Conservation (phyloP, 306 rosid species). For the Bauhinia variegata region DNA sequence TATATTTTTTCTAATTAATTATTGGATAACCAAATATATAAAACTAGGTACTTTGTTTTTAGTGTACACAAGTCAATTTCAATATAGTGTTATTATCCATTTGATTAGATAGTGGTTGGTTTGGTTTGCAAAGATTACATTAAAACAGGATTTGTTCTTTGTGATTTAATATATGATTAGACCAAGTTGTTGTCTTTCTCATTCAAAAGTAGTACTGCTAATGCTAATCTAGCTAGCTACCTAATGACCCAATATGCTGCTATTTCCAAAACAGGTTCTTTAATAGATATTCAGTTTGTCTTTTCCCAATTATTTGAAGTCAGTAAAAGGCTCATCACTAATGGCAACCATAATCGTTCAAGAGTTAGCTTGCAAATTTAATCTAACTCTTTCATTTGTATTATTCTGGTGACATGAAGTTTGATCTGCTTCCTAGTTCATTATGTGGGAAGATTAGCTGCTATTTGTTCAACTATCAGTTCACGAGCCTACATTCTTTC, state of each 20-base stretch:
- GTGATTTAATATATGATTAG: conserved; percentile 41
- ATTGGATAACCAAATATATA: background rate
- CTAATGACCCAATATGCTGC: conserved; percentile 44
- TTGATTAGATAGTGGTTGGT: conserved; percentile 42
- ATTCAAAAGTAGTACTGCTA: conserved; percentile 38
- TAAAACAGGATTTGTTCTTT: conserved; percentile 27
- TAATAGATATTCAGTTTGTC: conserved; percentile 17
- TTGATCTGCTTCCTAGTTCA: conserved; percentile 19
- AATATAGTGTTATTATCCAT: conserved; percentile 37
- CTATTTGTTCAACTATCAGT: too few relatives aligned
- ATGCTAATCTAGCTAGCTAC: conserved; percentile 26
- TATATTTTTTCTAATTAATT: conserved; percentile 10
- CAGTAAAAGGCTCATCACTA: conserved; percentile 29
- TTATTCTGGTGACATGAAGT: conserved; percentile 34
- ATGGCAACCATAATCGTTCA: conserved; percentile 21
- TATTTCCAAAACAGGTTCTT: conserved; percentile 38
- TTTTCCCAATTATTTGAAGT: conserved; percentile 41
- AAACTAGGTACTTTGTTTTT: too few relatives aligned
- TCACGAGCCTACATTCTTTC: conserved; percentile 35
- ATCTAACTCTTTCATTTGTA: conserved; percentile 32
- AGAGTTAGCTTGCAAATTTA: conserved; percentile 19
- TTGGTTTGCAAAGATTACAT: conserved; percentile 40
- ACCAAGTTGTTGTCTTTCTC: conserved; percentile 53
- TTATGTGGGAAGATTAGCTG: too few relatives aligned
- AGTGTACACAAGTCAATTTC: conserved; percentile 38